Conservation (phyloP, 83 land plant species). For the Thuja plicata region DNA sequence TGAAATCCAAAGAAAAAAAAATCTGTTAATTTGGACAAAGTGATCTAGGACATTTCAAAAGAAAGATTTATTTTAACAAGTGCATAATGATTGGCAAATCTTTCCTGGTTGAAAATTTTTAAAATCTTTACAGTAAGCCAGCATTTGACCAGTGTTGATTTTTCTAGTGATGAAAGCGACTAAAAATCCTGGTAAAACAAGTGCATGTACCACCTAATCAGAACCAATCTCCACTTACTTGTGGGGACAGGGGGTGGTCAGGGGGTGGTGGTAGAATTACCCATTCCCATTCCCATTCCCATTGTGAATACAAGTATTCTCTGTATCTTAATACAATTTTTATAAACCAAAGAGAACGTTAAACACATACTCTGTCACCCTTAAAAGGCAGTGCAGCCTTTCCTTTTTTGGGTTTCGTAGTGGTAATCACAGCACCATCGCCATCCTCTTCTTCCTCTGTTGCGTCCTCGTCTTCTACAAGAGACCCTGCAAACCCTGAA, state of each 20-base stretch:
- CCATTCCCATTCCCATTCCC: background rate
- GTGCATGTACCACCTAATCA: background rate
- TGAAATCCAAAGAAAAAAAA: background rate
- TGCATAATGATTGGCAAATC: background rate
- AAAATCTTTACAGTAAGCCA: background rate
- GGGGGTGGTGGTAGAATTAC: too few relatives aligned
- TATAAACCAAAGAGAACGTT: background rate
- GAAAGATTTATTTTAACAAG: background rate
- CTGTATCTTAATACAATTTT: background rate
- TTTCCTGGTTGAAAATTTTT: background rate
- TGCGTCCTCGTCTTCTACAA: conserved; percentile 26
- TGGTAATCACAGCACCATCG: conserved; percentile 18
- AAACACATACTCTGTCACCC: conserved; percentile 68
- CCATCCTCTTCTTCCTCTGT: conserved; percentile 24
- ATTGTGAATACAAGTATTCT: background rate
- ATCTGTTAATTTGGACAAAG: background rate
- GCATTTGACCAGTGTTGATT: background rate
- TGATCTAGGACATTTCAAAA: background rate
- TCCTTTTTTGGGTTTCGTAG: conserved; percentile 80
- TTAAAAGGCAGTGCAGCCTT: conserved; percentile 81
- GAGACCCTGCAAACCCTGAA: conserved; percentile 22
- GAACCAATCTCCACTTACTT: background rate
- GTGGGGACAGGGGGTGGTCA: too few relatives aligned
- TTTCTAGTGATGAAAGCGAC: background rate
- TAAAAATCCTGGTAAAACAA: background rate